Base-by-base conservation (phyloP, 176 grass and related monocot species). In the Thalia dealbata region DNA sequence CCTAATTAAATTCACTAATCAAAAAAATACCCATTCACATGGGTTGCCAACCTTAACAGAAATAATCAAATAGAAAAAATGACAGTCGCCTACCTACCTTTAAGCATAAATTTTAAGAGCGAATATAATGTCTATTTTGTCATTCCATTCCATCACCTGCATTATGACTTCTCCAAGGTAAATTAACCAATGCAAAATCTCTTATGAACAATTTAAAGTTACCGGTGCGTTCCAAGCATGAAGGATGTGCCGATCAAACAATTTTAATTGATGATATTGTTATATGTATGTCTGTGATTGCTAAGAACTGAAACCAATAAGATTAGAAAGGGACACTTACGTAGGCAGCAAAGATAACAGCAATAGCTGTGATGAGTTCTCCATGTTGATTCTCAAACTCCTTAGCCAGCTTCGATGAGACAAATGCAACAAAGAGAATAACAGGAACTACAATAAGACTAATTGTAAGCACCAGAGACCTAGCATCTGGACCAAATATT, bases 401-500 rank as follows among this genome's bases (percentile, higher is more conserved):
- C 10, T 80, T 75, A 15, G 78, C 75, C 61, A 97, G 81, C 10
- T 42, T 82, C 78, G 78, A 85, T 12, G 87, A 90, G 72, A 97
- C 81, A 82, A 90, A 84, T 51, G 74, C 64, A 6, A 73, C 67
- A 56, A 97, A 97, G 7, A 92, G 78, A 26, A 81, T 80, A 21
- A 92, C 80, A 50, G 93, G 93, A 62, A 78, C 81, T 61, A 83
- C 77, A 69, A 92, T 90, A 68, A 97, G 89, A 71, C 67, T 79
- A 72, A 97, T 70, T 46, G 93, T 92, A 24, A 92, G 85, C 68
- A 81, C 61, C 68, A 97, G 83, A 76, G 93, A 97, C 72, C 79
- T 87, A 27, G 80, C 87, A 82, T 97, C 93, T 25, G 89, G 93
- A 48, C 93, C 93, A 80, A 97, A 92, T 84, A 97, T 84, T 68